A percentile compares a stretch with the other conserved stretches of the same genome.
Evolutionary conservation across 2,329 filamentous ascomycete species (phyloP).

Genomic region (Microcyclosporella mali): DNA sequence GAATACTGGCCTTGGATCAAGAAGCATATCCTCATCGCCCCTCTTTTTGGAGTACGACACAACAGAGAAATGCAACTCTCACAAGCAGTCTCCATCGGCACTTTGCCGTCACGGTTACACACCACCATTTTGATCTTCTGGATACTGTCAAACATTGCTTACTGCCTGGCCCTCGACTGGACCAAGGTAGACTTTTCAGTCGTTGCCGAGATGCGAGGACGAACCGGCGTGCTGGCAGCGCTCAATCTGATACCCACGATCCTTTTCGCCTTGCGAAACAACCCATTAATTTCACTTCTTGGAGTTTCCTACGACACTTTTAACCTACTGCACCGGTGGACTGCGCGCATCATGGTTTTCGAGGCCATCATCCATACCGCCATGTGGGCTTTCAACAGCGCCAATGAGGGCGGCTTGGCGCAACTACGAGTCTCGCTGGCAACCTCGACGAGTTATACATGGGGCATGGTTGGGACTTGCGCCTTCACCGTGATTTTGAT

Average conservation of each 20-base stretch:
- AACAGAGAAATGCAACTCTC: conserved; percentile 68
- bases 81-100: conserved; percentile 64
- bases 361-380: conserved; percentile 65
- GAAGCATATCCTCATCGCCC: conserved; percentile 62
- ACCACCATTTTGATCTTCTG: conserved; percentile 62
- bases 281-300: conserved; percentile 75
- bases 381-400: conserved; percentile 65
- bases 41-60: conserved; percentile 67
- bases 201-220: conserved; percentile 75
- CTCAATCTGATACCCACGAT: conserved; percentile 91
- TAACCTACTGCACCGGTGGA: conserved; percentile 82
- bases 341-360: conserved; percentile 65
- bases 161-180: conserved; percentile 64
- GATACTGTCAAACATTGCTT: conserved; percentile 66
- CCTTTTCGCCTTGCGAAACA: conserved; percentile 85
- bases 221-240: conserved; percentile 74
- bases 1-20: conserved; percentile 52
- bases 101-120: conserved; percentile 73
- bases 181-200: conserved; percentile 42
- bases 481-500: conserved; percentile 62
- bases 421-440: conserved; percentile 51
- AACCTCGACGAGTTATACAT: conserved; percentile 58
- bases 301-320: conserved; percentile 93
- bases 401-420: conserved; percentile 54
- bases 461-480: conserved; percentile 54